A percentile compares a stretch with the other conserved stretches of the same genome.
Evolutionary conservation across 805 yeast species (phyloP).

Genomic region (Metschnikowia lachancei): DNA sequence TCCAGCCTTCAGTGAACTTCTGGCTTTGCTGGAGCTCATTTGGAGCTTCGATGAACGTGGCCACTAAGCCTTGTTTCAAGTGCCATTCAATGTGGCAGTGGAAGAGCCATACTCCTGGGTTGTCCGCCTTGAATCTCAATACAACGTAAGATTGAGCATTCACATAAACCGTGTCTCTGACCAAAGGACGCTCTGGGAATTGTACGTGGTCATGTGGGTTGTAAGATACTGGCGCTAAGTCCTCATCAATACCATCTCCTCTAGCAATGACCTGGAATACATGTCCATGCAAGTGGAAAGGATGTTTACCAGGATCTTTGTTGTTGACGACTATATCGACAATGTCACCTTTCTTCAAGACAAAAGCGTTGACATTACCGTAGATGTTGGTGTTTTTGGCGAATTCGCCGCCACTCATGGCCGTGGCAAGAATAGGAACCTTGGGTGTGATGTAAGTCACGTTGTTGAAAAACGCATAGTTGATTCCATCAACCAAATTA

Average conservation of each 20-base stretch:
- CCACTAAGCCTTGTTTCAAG: slow-evolving; percentile 87
- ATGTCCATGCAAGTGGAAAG: slow-evolving; percentile 97
- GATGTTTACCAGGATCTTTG: slow-evolving; percentile 88
- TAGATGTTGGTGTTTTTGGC: slow-evolving; percentile 54
- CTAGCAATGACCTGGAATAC: slow-evolving; percentile 79
- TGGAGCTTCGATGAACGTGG: slow-evolving; percentile 84
- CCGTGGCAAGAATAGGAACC: slow-evolving; percentile 83
- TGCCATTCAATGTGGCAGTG: slow-evolving; percentile 99
- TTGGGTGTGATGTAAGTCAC: slow-evolving; percentile 74
- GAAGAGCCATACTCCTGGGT: slow-evolving; percentile 99
- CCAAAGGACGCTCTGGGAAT: slow-evolving; percentile 74
- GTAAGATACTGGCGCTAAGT: slow-evolving; percentile 53
- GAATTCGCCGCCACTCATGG: slow-evolving; percentile 63
- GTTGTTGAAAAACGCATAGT: slow-evolving; percentile 96
- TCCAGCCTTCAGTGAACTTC: slow-evolving; percentile 59
- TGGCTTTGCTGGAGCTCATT: slow-evolving; percentile 48
- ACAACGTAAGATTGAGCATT: slow-evolving; percentile 84
- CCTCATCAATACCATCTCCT: slow-evolving; percentile 57
- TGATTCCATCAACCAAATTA: slow-evolving; percentile 80
- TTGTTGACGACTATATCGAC: slow-evolving; percentile 84
- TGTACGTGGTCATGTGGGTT: slow-evolving; percentile 44
- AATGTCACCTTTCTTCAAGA: slow-evolving; percentile 62
- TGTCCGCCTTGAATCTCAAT: slow-evolving; percentile 82
- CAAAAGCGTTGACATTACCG: slow-evolving; percentile 81
- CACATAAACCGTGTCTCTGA: slow-evolving; percentile 78